Conservation (phyloP, 1,284 basidiomycete species). For the Somion occarium region DNA sequence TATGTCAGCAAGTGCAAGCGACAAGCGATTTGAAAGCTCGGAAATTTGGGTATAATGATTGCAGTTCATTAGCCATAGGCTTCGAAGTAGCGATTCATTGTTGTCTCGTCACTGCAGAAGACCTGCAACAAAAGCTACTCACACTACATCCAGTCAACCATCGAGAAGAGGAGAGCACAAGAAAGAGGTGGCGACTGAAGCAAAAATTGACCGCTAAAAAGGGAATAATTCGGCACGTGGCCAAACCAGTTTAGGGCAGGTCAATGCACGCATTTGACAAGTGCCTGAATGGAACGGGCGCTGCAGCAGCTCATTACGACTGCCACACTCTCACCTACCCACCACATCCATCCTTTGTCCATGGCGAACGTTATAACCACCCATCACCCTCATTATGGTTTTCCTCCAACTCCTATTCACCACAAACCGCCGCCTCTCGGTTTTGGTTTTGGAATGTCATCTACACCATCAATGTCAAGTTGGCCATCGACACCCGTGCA, state of each 20-base stretch:
- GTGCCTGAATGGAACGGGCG: conserved; percentile 10
- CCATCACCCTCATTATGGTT: conserved; percentile 50
- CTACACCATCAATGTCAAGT: conserved; percentile 33
- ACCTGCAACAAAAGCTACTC: conserved; percentile 23
- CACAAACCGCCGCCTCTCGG: conserved; percentile 63
- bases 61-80: conserved; percentile 59
- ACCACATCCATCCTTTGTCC: conserved; percentile 19
- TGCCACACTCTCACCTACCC: conserved; percentile 14
- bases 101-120: conserved; percentile 52
- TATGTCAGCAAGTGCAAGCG: background rate
- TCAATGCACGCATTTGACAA: conserved; percentile 11
- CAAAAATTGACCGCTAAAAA: conserved; percentile 21
- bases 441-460: conserved; percentile 63
- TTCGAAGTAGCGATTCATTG: conserved; percentile 84
- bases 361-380: conserved; percentile 66
- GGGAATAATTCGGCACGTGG: conserved; percentile 19
- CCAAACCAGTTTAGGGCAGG: conserved; percentile 35
- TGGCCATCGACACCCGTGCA: conserved; percentile 28
- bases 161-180: conserved; percentile 8
- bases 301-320: conserved; percentile 6
- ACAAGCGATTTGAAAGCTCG: conserved; percentile 36
- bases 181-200: conserved; percentile 11
- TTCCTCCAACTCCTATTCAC: conserved; percentile 55
- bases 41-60: conserved; percentile 86
- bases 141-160: conserved; percentile 17